A percentile compares a stretch with the other conserved stretches of the same genome.
Evolutionary conservation across 768 basidiomycete species (phyloP).

Genomic region (Trametes gibbosa): DNA sequence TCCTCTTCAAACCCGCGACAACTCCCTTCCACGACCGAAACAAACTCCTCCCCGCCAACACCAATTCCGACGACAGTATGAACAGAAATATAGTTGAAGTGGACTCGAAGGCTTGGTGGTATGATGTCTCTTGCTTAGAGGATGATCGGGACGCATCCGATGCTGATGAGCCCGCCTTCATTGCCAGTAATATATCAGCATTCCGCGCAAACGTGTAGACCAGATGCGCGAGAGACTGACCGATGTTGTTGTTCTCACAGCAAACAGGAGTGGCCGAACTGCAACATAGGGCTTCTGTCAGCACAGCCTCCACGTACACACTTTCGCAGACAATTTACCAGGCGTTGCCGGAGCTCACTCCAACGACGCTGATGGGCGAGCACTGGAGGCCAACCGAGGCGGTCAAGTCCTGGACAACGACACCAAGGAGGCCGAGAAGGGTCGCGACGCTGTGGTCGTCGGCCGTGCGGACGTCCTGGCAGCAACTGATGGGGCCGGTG

Average conservation of each 20-base stretch:
- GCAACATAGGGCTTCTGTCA: not conserved
- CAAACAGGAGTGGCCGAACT: conserved; percentile 11
- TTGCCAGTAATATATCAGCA: not conserved
- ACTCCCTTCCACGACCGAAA: no score
- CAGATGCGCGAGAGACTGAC: not conserved
- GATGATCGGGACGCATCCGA: conserved; percentile 14
- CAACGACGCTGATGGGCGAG: conserved; percentile 19
- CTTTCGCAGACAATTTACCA: not conserved
- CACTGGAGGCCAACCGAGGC: conserved; percentile 21
- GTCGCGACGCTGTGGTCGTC: not conserved
- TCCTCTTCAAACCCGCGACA: no score
- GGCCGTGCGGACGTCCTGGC: conserved; percentile 5
- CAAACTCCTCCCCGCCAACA: not conserved
- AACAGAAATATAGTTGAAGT: not conserved
- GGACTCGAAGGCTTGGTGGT: not conserved
- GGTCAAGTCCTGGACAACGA: conserved; percentile 19
- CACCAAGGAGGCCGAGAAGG: conserved; percentile 13
- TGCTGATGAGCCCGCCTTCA: conserved; percentile 14
- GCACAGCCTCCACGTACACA: not conserved
- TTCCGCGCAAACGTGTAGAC: not conserved
- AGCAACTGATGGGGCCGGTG: conserved; percentile 16
- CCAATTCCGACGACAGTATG: not conserved
- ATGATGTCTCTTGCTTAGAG: not conserved
- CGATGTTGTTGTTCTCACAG: conserved; percentile 14
- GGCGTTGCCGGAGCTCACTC: not conserved